Conservation (phyloP, 768 basidiomycete genomes). For the Daedaleopsis nitida region DNA sequence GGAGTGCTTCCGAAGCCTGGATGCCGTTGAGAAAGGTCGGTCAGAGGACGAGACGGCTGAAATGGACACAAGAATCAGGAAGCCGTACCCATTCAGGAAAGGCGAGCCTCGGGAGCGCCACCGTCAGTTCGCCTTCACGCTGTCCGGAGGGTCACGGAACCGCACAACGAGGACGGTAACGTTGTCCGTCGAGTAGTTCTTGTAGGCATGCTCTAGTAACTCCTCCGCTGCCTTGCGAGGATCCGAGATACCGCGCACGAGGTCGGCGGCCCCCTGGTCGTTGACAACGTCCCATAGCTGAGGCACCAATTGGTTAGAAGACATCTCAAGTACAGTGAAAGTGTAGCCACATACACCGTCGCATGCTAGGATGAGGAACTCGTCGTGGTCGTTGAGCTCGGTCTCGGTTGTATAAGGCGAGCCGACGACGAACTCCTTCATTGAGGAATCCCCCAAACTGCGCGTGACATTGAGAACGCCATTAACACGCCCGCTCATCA, state of each 20-base stretch:
- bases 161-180: slow-evolving; percentile 89
- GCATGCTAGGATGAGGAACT: slow-evolving; percentile 94
- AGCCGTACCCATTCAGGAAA: slow-evolving; percentile 12
- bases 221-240: slow-evolving; percentile 80
- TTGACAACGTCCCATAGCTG: slow-evolving; percentile 96
- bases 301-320: neutral
- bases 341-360: slow-evolving; percentile 76
- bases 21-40: neutral
- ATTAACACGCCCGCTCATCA: slow-evolving; percentile 98
- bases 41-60: neutral
- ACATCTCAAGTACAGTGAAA: neutral
- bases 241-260: slow-evolving; percentile 70
- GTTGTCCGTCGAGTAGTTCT: slow-evolving; percentile 92
- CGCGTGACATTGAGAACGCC: slow-evolving; percentile 96
- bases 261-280: slow-evolving; percentile 89
- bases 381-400: slow-evolving; percentile 85
- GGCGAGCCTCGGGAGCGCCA: slow-evolving; percentile 18
- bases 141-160: slow-evolving; percentile 54
- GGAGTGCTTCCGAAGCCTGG: slow-evolving; percentile 17
- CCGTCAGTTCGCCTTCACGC: slow-evolving; percentile 16
- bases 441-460: slow-evolving; percentile 93
- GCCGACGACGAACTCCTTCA: slow-evolving; percentile 99
- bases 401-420: slow-evolving; percentile 99
- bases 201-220: slow-evolving; percentile 81
- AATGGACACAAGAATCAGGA: neutral